Conservation (phyloP, 345 rosid genomes). For the Citrus maxima region DNA sequence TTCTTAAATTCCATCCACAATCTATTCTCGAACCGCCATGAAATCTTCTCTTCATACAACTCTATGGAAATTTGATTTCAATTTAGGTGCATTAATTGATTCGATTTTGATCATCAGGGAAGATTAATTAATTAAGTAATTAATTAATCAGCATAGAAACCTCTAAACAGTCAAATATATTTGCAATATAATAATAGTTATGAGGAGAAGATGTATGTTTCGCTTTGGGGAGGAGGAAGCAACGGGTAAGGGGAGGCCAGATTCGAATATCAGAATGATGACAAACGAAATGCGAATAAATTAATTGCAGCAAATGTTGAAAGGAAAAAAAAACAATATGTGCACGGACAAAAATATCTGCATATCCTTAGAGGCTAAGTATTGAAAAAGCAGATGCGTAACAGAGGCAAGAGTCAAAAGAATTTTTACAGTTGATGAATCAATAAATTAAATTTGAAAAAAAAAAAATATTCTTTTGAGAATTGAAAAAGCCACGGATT, state of each 20-base stretch:
- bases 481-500: neutral
- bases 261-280: neutral
- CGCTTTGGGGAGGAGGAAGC: slow-evolving; percentile 1
- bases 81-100: too few relatives aligned
- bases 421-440: neutral
- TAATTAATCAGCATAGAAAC: neutral
- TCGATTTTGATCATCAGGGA: neutral
- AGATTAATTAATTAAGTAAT: neutral
- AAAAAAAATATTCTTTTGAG: neutral
- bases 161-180: neutral
- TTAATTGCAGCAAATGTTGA: neutral
- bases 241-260: neutral
- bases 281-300: neutral
- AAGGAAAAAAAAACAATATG: neutral
- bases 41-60: too few relatives aligned
- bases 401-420: neutral
- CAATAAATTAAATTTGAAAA: neutral
- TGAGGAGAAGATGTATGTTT: neutral
- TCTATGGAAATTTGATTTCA: too few relatives aligned
- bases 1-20: too few relatives aligned
- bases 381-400: slow-evolving; percentile 4
- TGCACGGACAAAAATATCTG: neutral
- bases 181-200: neutral
- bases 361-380: slow-evolving; percentile 14
- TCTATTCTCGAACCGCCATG: too few relatives aligned